phyloP scores from a whole-genome alignment of 1,284 basidiomycete genomes.

The Microbotryum intermedium region DNA sequence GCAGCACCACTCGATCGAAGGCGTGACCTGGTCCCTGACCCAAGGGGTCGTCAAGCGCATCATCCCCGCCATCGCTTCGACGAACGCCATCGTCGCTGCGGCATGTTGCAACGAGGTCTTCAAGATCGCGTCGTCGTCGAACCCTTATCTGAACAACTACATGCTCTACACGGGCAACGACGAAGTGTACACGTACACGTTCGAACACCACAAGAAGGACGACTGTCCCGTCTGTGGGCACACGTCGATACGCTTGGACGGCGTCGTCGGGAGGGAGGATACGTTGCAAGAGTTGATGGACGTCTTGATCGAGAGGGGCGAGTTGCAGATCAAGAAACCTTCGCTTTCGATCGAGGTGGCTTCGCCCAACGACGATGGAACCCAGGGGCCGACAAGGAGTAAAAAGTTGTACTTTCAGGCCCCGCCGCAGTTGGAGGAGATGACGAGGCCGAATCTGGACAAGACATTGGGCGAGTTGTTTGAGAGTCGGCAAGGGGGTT shows the following conservation, averaged over 20 bases:
- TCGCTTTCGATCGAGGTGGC: constrained; percentile 47
- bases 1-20: constrained; percentile 87
- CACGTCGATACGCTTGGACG: constrained; percentile 58
- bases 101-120: constrained; percentile 99
- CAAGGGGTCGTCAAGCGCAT: constrained; percentile 99
- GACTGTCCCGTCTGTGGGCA: constrained; percentile 98
- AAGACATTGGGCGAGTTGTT: constrained; percentile 77
- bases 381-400: constrained; percentile 35
- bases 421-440: constrained; percentile 77
- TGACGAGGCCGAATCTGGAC: constrained; percentile 77
- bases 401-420: constrained; percentile 83
- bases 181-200: constrained; percentile 94
- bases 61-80: constrained; percentile 94
- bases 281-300: constrained; percentile 80
- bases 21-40: constrained; percentile 94
- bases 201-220: constrained; percentile 81
- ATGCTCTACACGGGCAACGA: constrained; percentile 87
- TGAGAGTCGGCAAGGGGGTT: constrained; percentile 28
- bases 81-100: constrained; percentile 92
- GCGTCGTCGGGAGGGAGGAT: constrained; percentile 52
- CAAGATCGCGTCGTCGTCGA: constrained; percentile 92
- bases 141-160: constrained; percentile 93
- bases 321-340: constrained; percentile 51
- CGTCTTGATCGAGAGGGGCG: constrained; percentile 61
- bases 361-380: constrained; percentile 63